phyloP scores from a whole-genome alignment of 164 flowering plant genomes.

The Echeveria elegans region DNA sequence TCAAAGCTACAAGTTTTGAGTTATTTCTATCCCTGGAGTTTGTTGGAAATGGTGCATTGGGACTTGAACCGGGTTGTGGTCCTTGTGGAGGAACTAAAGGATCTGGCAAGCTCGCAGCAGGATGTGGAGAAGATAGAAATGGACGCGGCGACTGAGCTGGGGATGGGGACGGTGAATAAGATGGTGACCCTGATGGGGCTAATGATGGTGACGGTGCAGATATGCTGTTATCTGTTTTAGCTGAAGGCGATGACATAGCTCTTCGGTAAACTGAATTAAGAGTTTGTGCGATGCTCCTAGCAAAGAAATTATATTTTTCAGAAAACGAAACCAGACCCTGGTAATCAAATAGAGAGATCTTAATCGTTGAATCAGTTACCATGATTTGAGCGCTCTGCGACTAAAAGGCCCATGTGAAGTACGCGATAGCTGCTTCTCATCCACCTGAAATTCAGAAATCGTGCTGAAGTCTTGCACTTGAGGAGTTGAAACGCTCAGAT shows the following conservation, averaged over 20 bases:
- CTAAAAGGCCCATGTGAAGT: neutral
- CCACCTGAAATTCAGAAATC: slow-evolving; percentile 4
- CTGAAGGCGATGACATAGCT: neutral
- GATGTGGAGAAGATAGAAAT: neutral
- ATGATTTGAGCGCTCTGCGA: neutral
- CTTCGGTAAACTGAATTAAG: neutral
- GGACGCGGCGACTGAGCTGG: slow-evolving; percentile 11
- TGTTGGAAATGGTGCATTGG: slow-evolving; percentile 5
- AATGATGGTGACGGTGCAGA: slow-evolving; percentile 2
- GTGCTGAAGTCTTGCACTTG: neutral
- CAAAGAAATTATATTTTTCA: neutral
- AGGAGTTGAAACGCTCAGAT: neutral
- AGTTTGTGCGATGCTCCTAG: neutral
- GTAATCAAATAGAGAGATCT: neutral
- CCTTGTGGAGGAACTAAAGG: neutral
- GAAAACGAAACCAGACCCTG: neutral
- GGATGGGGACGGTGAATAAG: slow-evolving; percentile 17
- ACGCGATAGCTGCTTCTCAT: neutral
- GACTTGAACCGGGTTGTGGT: slow-evolving; percentile 10
- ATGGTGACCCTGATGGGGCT: slow-evolving; percentile 7
- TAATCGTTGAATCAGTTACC: neutral
- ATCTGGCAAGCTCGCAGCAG: slow-evolving; percentile 9
- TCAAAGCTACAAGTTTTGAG: slow-evolving; percentile 10
- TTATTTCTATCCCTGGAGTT: neutral
- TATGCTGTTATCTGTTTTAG: neutral